Percentiles rank a stretch among this genome's conserved stretches.
Evolutionary conservation across 768 basidiomycete species (phyloP).

Genomic region (Trametes punicea): DNA sequence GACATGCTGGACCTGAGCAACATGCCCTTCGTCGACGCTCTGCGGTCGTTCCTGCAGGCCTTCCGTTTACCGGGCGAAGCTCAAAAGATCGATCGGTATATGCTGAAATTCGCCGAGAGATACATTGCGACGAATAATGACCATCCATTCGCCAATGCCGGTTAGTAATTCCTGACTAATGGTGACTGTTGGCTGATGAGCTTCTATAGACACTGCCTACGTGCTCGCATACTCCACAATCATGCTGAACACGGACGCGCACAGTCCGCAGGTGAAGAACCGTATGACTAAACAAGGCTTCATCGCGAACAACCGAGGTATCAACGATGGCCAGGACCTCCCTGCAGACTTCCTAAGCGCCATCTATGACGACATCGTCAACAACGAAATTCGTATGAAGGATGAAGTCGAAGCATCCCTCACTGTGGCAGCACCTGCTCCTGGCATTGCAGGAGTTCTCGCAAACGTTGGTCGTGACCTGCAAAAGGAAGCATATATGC

Average conservation of each 20-base stretch:
- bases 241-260: conserved; percentile 95
- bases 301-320: conserved; percentile 92
- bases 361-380: conserved; percentile 89
- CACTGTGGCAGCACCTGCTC: conserved; percentile 41
- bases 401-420: conserved; percentile 80
- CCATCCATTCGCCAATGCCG: conserved; percentile 91
- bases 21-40: conserved; percentile 80
- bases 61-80: conserved; percentile 97
- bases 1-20: conserved; percentile 86
- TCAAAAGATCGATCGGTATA: conserved; percentile 98
- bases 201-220: conserved; percentile 76
- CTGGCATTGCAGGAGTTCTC: conserved; percentile 78
- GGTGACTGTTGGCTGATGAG: neutral
- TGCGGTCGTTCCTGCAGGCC: conserved; percentile 87
- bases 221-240: conserved; percentile 94
- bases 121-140: conserved; percentile 87
- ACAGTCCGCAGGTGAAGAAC: conserved; percentile 91
- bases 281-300: conserved; percentile 94
- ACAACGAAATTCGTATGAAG: conserved; percentile 97
- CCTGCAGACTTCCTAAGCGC: conserved; percentile 76
- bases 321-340: conserved; percentile 87
- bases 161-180: conserved; percentile 39
- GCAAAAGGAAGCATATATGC: conserved; percentile 92
- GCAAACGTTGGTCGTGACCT: conserved; percentile 91
- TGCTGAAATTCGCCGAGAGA: conserved; percentile 98